These are phyloP conservation scores for Phytophthora sansomeana DNA, from an alignment of 352 stramenopile species.

Conservation along the genomic window DNA sequence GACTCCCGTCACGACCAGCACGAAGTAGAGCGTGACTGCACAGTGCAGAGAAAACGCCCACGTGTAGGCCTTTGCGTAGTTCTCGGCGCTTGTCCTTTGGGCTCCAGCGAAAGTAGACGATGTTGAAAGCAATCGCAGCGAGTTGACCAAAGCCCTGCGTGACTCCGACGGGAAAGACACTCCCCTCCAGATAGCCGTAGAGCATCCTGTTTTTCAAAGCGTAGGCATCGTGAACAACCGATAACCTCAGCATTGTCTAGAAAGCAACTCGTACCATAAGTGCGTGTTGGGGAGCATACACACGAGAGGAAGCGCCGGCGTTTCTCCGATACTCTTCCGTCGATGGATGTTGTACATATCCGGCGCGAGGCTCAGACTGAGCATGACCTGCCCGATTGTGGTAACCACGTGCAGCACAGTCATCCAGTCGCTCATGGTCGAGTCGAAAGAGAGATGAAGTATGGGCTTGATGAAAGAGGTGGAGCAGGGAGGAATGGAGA, in stretches of 20 bases:
- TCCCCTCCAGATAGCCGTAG: slow-evolving; percentile 31
- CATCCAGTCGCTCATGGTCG: slow-evolving; percentile 21
- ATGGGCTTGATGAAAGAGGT: background rate
- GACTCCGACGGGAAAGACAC: slow-evolving; percentile 30
- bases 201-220: slow-evolving; percentile 7
- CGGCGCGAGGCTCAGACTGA: slow-evolving; percentile 26
- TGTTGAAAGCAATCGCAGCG: slow-evolving; percentile 17
- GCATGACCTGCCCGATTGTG: slow-evolving; percentile 21
- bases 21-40: slow-evolving; percentile 39
- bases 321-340: slow-evolving; percentile 23
- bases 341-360: slow-evolving; percentile 32
- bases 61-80: slow-evolving; percentile 7
- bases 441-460: background rate
- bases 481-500: slow-evolving; percentile 8
- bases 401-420: slow-evolving; percentile 25
- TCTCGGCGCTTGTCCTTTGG: slow-evolving; percentile 10
- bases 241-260: no score
- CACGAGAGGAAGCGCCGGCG: slow-evolving; percentile 23
- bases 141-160: slow-evolving; percentile 27
- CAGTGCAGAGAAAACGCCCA: slow-evolving; percentile 12
- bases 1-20: slow-evolving; percentile 35
- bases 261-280: slow-evolving; percentile 22
- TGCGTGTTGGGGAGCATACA: slow-evolving; percentile 25
- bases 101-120: slow-evolving; percentile 32
- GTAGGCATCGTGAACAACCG: no score